These are phyloP conservation scores for Trypanosomatidae sp. DNA, from an alignment of 208 protist species.

Conservation along the genomic window DNA sequence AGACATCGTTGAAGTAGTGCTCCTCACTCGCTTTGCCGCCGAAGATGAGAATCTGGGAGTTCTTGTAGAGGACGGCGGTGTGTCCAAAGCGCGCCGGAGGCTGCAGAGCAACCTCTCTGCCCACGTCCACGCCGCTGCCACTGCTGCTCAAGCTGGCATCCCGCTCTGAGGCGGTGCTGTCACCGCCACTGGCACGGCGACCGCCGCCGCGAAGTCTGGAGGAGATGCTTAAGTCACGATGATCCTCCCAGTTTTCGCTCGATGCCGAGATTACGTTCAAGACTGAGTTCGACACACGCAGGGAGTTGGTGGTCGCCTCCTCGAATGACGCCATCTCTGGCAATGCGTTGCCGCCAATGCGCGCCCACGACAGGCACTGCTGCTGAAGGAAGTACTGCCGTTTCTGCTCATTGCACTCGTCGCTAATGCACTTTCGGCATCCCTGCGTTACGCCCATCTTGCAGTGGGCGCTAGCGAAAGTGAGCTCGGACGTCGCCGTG, in stretches of 20 bases:
- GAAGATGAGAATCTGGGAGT: constrained; percentile 52
- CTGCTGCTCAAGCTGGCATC: neutral
- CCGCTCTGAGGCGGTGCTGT: neutral
- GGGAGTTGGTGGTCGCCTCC: constrained; percentile 11
- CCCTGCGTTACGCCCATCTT: constrained; percentile 21
- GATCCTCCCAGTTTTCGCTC: neutral
- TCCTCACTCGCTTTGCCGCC: constrained; percentile 39
- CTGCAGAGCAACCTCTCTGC: neutral
- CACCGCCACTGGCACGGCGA: neutral
- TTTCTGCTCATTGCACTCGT: constrained; percentile 18
- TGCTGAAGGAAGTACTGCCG: constrained; percentile 22
- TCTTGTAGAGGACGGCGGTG: constrained; percentile 53
- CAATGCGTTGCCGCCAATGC: constrained; percentile 3
- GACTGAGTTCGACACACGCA: constrained; percentile 11
- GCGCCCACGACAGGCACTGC: constrained; percentile 24
- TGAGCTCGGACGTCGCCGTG: neutral
- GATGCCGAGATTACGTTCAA: neutral
- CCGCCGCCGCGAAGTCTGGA: neutral
- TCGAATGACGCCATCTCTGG: constrained; percentile 14
- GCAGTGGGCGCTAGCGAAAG: neutral
- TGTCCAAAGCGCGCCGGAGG: constrained; percentile 62
- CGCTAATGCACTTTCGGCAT: constrained; percentile 22
- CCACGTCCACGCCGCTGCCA: neutral
- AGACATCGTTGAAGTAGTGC: constrained; percentile 45
- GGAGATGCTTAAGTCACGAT: neutral